phyloP scores from a whole-genome alignment of 345 rosid genomes.

The Physaria fendleri region DNA sequence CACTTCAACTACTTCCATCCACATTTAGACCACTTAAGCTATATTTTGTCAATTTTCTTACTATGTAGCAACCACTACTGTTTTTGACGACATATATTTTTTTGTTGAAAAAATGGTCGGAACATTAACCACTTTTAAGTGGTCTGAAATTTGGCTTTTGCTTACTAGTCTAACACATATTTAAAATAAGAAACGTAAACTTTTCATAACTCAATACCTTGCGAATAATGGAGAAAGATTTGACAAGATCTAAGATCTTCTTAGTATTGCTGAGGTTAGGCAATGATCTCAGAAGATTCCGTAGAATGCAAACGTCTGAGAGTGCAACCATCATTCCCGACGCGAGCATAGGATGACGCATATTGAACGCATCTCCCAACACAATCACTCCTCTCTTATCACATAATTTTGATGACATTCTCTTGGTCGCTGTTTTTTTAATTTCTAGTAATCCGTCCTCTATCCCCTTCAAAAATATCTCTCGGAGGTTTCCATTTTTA shows the following conservation, averaged over 20 bases:
- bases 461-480: constrained; percentile 18
- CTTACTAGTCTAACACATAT: neutral
- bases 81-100: too few species aligned
- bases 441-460: constrained; percentile 19
- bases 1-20: too few species aligned
- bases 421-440: neutral
- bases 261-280: constrained; percentile 9
- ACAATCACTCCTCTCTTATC: constrained; percentile 24
- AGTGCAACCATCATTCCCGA: constrained; percentile 31
- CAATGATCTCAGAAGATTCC: constrained; percentile 11
- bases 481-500: constrained; percentile 7
- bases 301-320: constrained; percentile 19
- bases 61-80: too few species aligned
- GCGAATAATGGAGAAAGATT: constrained; percentile 15
- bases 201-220: constrained; percentile 14
- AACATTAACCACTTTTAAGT: too few species aligned
- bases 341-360: constrained; percentile 25
- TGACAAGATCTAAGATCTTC: constrained; percentile 7
- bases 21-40: too few species aligned
- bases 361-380: constrained; percentile 28
- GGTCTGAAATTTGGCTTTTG: too few species aligned
- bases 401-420: neutral
- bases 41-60: too few species aligned
- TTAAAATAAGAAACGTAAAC: neutral
- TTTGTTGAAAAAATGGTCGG: too few species aligned